Percentiles rank a stretch among this genome's conserved stretches.
These are phyloP conservation scores for Fusarium luffae DNA, from an alignment of 2,329 filamentous ascomycete species.

Conservation along the genomic window DNA sequence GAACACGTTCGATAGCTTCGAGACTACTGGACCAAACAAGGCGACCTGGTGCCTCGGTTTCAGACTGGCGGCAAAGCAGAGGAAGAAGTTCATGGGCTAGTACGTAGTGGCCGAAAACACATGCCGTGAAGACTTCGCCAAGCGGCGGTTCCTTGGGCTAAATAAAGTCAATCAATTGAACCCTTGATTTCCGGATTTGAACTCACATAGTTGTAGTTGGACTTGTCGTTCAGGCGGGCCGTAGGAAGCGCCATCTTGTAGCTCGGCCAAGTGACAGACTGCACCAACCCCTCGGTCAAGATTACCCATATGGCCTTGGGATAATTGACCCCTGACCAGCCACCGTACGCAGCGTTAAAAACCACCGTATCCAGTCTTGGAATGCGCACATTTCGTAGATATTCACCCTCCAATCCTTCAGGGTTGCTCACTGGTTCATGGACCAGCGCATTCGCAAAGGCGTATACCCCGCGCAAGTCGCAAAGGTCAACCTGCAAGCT, in stretches of 20 bases:
- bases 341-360: slow-evolving; percentile 89
- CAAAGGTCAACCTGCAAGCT: slow-evolving; percentile 70
- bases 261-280: slow-evolving; percentile 78
- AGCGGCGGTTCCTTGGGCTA: slow-evolving; percentile 69
- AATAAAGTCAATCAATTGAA: slow-evolving; percentile 4
- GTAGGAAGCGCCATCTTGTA: slow-evolving; percentile 75
- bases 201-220: slow-evolving; percentile 51
- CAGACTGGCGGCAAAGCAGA: slow-evolving; percentile 67
- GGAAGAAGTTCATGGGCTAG: slow-evolving; percentile 83
- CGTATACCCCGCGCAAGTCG: slow-evolving; percentile 63
- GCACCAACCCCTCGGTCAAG: slow-evolving; percentile 69
- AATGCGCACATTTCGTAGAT: slow-evolving; percentile 60
- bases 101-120: slow-evolving; percentile 95
- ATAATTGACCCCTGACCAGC: slow-evolving; percentile 85
- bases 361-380: slow-evolving; percentile 82
- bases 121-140: slow-evolving; percentile 88
- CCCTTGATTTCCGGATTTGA: background rate
- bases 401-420: slow-evolving; percentile 51
- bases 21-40: slow-evolving; percentile 90
- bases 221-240: slow-evolving; percentile 55
- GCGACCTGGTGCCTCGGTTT: slow-evolving; percentile 64
- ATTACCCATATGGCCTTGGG: slow-evolving; percentile 63
- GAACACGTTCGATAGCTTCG: slow-evolving; percentile 67
- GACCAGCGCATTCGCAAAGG: slow-evolving; percentile 60
- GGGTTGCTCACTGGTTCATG: slow-evolving; percentile 59